These are phyloP conservation scores for Pseudogymnoascus sp. DNA, from an alignment of 2,329 filamentous ascomycete species.

Conservation along the genomic window DNA sequence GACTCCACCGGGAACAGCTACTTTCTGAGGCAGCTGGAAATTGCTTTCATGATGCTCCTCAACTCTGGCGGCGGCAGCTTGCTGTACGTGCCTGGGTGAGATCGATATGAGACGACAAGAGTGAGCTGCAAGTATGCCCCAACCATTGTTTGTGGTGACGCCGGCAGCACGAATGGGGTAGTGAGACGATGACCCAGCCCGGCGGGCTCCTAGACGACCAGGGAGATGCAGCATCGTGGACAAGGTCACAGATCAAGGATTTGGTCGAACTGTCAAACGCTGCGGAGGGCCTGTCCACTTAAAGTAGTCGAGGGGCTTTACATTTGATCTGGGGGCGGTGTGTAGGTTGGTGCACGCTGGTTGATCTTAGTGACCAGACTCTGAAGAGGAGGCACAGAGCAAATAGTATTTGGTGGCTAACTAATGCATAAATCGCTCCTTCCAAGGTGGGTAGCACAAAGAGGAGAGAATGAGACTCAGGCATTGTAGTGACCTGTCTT, in stretches of 20 bases:
- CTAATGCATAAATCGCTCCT: constrained; percentile 2
- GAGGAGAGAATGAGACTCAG: background rate
- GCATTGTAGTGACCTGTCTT: background rate
- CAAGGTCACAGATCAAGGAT: background rate
- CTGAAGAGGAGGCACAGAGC: background rate
- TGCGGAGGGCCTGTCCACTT: background rate
- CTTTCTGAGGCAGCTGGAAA: background rate
- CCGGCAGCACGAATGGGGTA: background rate
- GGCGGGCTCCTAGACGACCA: background rate
- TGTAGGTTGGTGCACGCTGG: background rate
- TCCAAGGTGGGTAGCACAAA: background rate
- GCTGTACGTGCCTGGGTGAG: background rate
- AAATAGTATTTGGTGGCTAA: background rate
- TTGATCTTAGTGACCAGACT: background rate
- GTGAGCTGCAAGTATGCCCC: background rate
- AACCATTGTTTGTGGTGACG: background rate
- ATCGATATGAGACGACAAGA: background rate
- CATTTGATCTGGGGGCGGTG: background rate
- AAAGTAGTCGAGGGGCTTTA: background rate
- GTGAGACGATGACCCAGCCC: background rate
- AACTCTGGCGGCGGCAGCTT: background rate
- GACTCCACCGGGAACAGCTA: background rate
- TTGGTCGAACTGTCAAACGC: background rate
- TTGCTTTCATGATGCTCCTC: background rate
- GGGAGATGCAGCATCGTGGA: background rate